Base-by-base conservation (phyloP, 768 basidiomycete genomes). In the Suillus variegatus region DNA sequence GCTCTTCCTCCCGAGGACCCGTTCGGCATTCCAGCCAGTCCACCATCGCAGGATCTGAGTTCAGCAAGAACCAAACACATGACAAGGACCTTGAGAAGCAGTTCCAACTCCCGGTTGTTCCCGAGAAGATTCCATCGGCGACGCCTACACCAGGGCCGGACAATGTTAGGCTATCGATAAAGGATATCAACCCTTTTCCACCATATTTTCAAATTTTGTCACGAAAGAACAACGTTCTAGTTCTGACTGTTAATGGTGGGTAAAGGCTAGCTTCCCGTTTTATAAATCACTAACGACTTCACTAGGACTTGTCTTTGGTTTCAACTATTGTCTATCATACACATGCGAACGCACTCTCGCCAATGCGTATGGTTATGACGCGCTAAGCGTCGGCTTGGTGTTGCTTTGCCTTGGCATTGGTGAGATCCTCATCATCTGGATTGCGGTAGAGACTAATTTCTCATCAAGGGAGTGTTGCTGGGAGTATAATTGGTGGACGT, bases 371-470 rank as follows among this genome's bases (percentile, higher is more conserved):
- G 72, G 82, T 36, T 94, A 90, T 74, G 79, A 85, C 55, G 80
- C 94, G 0, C 78, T 95, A 6, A 80, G 86, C 51, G 86, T 91
- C 57, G 95, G 95, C 4, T 75, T 95, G 35, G 86, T 94, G 12
- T 84, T 95, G 6, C 83, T 97, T 10, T 77, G 90, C 0, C 91
- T 88, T 69, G 94, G 94, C 56, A 67, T 84, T 18, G 91, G 91
- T 88, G 64, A 44, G 82, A 71, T 54, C 12, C 38, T 66, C 16
- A 2, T 58, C 47, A 41, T 43, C 18, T 43, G 41, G n/a, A 47
- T 62, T 57, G 22, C 25, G 16, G 20, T 43, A 61, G 18, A 38
- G 44, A 46, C 40, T 35, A 38, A 64, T 6, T 35, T 41, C 38
- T 6, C 18, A 51, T 54, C 14, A 44, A 77, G 88, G 88, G 8